phyloP scores from a whole-genome alignment of 2,329 filamentous ascomycete species.

The Hypoxylon sp. region DNA sequence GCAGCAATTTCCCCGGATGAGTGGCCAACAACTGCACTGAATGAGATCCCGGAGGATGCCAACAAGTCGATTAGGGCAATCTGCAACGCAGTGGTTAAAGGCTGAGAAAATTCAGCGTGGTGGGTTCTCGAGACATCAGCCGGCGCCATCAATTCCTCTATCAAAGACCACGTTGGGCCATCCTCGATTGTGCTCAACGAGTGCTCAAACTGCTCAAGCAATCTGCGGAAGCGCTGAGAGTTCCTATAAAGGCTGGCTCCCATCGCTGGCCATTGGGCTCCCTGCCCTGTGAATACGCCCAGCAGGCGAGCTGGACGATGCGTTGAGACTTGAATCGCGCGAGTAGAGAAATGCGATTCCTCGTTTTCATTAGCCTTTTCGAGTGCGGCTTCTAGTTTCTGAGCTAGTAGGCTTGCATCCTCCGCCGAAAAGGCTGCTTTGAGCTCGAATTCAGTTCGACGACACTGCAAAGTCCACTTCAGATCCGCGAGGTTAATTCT shows the following conservation, averaged over 20 bases:
- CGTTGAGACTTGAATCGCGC: background rate
- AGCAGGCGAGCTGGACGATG: background rate
- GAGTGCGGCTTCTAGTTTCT: too few relatives aligned
- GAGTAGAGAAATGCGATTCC: background rate
- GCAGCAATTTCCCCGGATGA: constrained; percentile 67
- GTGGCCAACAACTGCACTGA: constrained; percentile 62
- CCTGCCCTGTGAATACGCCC: constrained; percentile 8
- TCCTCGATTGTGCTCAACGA: background rate
- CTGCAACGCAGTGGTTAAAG: constrained; percentile 54
- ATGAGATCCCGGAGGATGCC: constrained; percentile 52
- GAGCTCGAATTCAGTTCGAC: too few relatives aligned
- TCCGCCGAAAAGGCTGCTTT: too few relatives aligned
- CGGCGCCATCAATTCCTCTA: background rate
- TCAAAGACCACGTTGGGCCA: background rate
- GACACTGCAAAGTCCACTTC: too few relatives aligned
- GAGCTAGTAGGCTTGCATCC: too few relatives aligned
- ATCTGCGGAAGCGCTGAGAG: background rate
- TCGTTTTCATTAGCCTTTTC: too few relatives aligned
- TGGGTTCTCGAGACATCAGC: background rate
- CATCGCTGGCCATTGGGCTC: constrained; percentile 14
- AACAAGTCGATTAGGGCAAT: constrained; percentile 52
- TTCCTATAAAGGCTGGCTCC: background rate
- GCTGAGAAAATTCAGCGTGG: constrained; percentile 53
- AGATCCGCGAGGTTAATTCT: too few relatives aligned
- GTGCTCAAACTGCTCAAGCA: too few relatives aligned